These are phyloP conservation scores for Globisporangium sylvaticum DNA, from an alignment of 352 stramenopile genomes.

Conservation along the genomic window DNA sequence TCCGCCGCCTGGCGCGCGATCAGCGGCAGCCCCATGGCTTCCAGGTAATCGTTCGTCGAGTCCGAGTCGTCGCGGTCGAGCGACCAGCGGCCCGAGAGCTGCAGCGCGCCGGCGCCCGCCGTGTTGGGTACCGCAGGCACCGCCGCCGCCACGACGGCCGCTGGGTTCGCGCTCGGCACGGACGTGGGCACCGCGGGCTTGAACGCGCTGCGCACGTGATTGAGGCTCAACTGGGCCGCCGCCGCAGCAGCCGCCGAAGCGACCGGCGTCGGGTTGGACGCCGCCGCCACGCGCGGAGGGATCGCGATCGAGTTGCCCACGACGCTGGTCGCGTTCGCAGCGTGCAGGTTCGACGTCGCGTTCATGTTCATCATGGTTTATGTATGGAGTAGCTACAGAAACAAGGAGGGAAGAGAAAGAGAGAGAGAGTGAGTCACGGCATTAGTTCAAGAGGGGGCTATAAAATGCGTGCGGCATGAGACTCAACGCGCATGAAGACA, in stretches of 20 bases:
- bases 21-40: constrained; percentile 76
- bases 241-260: constrained; percentile 26
- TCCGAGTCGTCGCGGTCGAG: constrained; percentile 85
- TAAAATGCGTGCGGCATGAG: too few species aligned
- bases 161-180: constrained; percentile 20
- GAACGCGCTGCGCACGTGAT: constrained; percentile 68
- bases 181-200: constrained; percentile 46
- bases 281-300: constrained; percentile 33
- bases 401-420: neutral
- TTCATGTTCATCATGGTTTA: constrained; percentile 30
- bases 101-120: constrained; percentile 67
- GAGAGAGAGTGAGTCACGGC: too few species aligned
- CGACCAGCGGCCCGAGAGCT: constrained; percentile 82
- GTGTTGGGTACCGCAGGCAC: constrained; percentile 53
- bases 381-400: neutral
- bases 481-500: too few species aligned
- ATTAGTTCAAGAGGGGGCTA: too few species aligned
- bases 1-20: constrained; percentile 85
- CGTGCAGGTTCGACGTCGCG: constrained; percentile 66
- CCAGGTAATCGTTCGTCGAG: constrained; percentile 88
- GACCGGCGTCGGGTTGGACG: constrained; percentile 25
- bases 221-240: constrained; percentile 47
- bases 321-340: constrained; percentile 74
- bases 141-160: constrained; percentile 19
- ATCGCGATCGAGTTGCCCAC: constrained; percentile 78